Evolutionary conservation across 495 filamentous ascomycete species (phyloP).

Genomic region (Talaromyces wortmannii): DNA sequence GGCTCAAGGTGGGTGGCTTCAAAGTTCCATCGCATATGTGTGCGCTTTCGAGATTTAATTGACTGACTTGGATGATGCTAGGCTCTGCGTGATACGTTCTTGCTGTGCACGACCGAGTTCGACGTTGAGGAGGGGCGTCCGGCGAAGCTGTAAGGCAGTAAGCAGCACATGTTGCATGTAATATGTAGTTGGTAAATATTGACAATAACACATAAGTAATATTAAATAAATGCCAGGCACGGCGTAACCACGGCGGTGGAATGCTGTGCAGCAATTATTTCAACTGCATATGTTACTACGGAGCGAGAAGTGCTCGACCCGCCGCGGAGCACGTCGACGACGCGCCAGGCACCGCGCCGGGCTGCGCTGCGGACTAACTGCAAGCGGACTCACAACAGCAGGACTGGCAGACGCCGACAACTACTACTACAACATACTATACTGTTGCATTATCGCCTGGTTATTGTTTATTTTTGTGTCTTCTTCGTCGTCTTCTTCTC

Average conservation of each 20-base stretch:
- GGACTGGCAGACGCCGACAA: too few relatives aligned
- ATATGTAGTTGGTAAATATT: background rate
- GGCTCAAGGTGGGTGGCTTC: slow-evolving; percentile 30
- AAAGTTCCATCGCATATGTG: background rate
- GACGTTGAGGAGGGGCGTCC: slow-evolving; percentile 22
- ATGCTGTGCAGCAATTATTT: too few relatives aligned
- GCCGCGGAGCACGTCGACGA: slow-evolving; percentile 2
- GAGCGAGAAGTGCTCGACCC: background rate
- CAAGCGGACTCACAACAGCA: too few relatives aligned
- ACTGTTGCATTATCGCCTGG: too few relatives aligned
- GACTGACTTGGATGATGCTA: slow-evolving; percentile 1
- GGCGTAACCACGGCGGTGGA: too few relatives aligned
- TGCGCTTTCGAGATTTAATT: slow-evolving; percentile 7
- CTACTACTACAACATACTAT: too few relatives aligned
- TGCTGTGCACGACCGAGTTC: slow-evolving; percentile 55
- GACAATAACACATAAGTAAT: background rate
- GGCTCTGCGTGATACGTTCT: slow-evolving; percentile 55
- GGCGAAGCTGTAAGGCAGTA: slow-evolving; percentile 16
- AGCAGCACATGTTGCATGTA: background rate
- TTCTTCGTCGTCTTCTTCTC: too few relatives aligned
- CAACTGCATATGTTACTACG: too few relatives aligned
- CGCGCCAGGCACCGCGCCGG: background rate
- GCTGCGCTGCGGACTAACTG: background rate
- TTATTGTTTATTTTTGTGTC: too few relatives aligned
- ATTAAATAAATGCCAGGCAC: too few relatives aligned